These are phyloP conservation scores for Passalora sequoiae DNA, from an alignment of 2,329 filamentous ascomycete genomes.

Conservation along the genomic window DNA sequence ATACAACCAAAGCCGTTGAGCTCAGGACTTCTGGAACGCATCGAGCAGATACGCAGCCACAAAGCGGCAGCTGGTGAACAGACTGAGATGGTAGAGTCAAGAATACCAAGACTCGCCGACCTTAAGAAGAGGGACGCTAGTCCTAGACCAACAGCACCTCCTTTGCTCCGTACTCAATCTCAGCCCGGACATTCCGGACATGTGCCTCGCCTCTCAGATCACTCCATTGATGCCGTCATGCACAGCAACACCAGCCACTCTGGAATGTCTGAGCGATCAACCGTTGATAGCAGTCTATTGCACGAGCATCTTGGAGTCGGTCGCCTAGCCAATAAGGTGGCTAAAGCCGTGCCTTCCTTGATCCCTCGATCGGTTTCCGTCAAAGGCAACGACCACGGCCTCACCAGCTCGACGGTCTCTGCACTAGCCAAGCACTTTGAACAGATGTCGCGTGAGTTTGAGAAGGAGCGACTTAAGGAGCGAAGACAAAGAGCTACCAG, in stretches of 20 bases:
- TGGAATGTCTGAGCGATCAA: not conserved
- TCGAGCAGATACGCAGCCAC: slow-evolving; percentile 35
- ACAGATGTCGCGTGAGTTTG: slow-evolving; percentile 91
- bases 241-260: not conserved
- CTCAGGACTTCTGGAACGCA: slow-evolving; percentile 34
- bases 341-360: slow-evolving; percentile 58
- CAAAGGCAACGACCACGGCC: slow-evolving; percentile 54
- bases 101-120: slow-evolving; percentile 33
- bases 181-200: slow-evolving; percentile 37
- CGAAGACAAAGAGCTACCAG: slow-evolving; percentile 74
- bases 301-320: slow-evolving; percentile 51
- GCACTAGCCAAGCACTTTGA: slow-evolving; percentile 95
- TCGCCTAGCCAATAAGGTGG: slow-evolving; percentile 46
- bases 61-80: slow-evolving; percentile 21
- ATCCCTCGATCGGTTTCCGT: slow-evolving; percentile 79
- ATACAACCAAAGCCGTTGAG: slow-evolving; percentile 33
- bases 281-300: slow-evolving; percentile 69
- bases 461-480: slow-evolving; percentile 86
- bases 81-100: slow-evolving; percentile 29
- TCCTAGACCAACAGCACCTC: slow-evolving; percentile 38
- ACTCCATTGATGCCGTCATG: not conserved
- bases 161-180: slow-evolving; percentile 48
- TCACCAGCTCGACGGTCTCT: slow-evolving; percentile 63
- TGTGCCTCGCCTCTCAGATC: slow-evolving; percentile 23
- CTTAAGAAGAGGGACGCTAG: slow-evolving; percentile 31